Conservation (phyloP, 805 yeast genomes). For the Kluyveromyces lactis region DNA sequence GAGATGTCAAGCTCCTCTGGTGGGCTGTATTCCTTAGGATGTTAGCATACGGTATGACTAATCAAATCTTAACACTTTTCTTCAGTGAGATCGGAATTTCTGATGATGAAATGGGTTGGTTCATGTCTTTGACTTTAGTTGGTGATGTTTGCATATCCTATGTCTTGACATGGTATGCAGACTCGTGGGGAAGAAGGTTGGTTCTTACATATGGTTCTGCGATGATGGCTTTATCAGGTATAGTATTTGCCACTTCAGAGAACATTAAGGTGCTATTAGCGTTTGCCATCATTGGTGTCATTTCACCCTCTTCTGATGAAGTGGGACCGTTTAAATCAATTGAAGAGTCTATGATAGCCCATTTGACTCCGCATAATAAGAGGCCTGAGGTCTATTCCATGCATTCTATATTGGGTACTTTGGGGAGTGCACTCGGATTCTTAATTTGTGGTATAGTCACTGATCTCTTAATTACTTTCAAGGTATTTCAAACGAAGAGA, state of each 20-base stretch:
- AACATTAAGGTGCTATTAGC: conserved; percentile 46
- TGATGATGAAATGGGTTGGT: conserved; percentile 58
- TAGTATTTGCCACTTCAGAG: conserved; percentile 48
- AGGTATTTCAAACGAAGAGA: conserved; percentile 29
- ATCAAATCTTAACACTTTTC: conserved; percentile 67
- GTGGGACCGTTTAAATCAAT: conserved; percentile 85
- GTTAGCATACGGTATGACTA: conserved; percentile 70
- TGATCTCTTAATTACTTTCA: conserved; percentile 34
- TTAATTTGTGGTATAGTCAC: conserved; percentile 52
- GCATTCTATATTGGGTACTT: conserved; percentile 59
- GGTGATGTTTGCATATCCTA: conserved; percentile 75
- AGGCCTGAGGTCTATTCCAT: conserved; percentile 71
- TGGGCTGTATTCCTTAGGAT: conserved; percentile 60
- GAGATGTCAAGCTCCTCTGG: conserved; percentile 60
- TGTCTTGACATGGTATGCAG: conserved; percentile 69
- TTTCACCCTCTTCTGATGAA: conserved; percentile 84
- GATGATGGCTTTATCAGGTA: conserved; percentile 63
- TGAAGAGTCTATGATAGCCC: conserved; percentile 78
- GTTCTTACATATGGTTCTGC: conserved; percentile 57
- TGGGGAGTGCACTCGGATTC: conserved; percentile 72
- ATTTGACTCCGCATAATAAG: conserved; percentile 54
- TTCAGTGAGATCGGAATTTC: conserved; percentile 46
- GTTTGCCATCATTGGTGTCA: conserved; percentile 79
- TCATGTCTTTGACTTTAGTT: conserved; percentile 71
- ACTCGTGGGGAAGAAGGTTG: conserved; percentile 53